Evolutionary conservation across 192 early-diverging fungal species (phyloP).

Genomic region (Entomortierella lignicola): DNA sequence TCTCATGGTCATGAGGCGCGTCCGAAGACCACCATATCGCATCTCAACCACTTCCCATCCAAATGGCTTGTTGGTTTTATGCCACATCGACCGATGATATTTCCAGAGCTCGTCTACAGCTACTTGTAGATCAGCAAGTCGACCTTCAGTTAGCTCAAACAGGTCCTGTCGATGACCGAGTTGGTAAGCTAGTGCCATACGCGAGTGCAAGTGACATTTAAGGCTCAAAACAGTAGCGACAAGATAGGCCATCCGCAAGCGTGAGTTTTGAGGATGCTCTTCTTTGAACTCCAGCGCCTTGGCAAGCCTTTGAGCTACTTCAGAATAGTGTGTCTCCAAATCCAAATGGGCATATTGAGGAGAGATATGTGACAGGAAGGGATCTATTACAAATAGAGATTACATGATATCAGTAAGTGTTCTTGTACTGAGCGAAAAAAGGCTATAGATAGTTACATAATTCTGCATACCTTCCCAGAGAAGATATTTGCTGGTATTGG

Average conservation of each 20-base stretch:
- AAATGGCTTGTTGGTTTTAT: conserved; percentile 84
- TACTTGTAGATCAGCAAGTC: conserved; percentile 66
- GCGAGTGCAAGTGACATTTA: conserved; percentile 77
- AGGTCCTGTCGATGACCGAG: conserved; percentile 63
- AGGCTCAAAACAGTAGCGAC: conserved; percentile 75
- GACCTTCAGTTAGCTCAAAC: conserved; percentile 66
- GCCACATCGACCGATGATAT: conserved; percentile 84
- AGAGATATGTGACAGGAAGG: conserved; percentile 78
- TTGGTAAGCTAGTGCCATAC: conserved; percentile 70
- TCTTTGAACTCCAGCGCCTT: conserved; percentile 59
- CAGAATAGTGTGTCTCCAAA: conserved; percentile 73
- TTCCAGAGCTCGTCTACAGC: conserved; percentile 80
- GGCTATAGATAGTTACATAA: not conserved
- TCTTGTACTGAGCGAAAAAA: conserved; percentile 1
- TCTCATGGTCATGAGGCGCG: conserved; percentile 75
- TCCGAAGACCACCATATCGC: conserved; percentile 81
- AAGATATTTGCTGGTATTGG: conserved; percentile 85
- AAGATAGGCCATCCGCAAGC: conserved; percentile 74
- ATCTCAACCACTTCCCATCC: conserved; percentile 88
- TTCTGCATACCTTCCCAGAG: conserved; percentile 79
- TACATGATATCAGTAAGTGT: not conserved
- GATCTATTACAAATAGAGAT: conserved; percentile 56
- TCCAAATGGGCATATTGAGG: conserved; percentile 80
- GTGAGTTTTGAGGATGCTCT: conserved; percentile 74
- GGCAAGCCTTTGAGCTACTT: conserved; percentile 64